phyloP scores from a whole-genome alignment of 2,329 filamentous ascomycete species.

The Acrocalymma vagum region DNA sequence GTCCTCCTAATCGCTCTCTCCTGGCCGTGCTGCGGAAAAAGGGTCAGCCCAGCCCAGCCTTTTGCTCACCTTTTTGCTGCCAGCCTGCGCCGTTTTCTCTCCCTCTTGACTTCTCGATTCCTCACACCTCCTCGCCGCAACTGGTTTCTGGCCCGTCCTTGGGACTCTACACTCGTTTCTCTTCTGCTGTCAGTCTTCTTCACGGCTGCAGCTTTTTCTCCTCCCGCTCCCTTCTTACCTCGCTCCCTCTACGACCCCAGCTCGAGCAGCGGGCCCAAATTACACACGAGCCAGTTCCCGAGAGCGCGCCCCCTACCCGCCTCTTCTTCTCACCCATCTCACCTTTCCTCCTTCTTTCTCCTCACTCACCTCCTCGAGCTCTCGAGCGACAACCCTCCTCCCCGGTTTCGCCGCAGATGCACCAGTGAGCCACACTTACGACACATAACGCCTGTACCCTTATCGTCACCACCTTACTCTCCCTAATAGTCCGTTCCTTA shows the following conservation, averaged over 20 bases:
- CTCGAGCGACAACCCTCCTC: conserved; percentile 7
- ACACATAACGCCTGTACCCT: conserved; percentile 16
- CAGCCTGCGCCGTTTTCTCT: conserved; percentile 20
- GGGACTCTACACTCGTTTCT: conserved; percentile 41
- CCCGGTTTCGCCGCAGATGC: conserved; percentile 37
- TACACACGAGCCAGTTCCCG: conserved; percentile 8
- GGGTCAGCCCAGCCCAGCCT: conserved; percentile 18
- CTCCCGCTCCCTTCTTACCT: conserved; percentile 5
- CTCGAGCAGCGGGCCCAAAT: conserved; percentile 19
- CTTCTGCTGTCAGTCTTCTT: conserved; percentile 32
- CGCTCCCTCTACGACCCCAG: conserved; percentile 13
- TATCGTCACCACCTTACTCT: conserved; percentile 3
- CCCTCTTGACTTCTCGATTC: conserved; percentile 8
- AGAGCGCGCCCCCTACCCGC: background rate
- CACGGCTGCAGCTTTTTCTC: conserved; percentile 5
- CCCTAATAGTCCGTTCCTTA: conserved; percentile 15
- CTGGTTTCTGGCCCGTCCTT: conserved; percentile 21
- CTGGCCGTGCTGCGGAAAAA: conserved; percentile 18
- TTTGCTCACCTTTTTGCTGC: conserved; percentile 11
- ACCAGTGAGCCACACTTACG: conserved; percentile 32
- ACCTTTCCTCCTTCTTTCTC: background rate
- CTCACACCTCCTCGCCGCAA: conserved; percentile 14
- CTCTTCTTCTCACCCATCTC: background rate
- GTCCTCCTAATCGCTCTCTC: no score
- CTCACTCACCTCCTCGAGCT: background rate